Conservation (phyloP, 345 rosid genomes). For the Eucalyptus grandis region DNA sequence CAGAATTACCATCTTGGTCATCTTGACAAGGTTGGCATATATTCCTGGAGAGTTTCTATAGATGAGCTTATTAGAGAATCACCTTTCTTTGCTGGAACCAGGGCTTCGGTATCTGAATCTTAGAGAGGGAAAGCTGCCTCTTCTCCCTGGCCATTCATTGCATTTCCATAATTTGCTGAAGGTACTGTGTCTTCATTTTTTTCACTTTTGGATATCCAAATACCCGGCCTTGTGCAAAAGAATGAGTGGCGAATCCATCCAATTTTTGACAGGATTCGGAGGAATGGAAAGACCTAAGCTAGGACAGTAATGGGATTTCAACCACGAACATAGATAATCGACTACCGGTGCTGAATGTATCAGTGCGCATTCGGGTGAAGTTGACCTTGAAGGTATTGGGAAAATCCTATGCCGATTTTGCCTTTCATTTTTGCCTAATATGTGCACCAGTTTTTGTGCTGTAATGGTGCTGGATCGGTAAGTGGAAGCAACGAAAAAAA, state of each 20-base stretch:
- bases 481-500: neutral
- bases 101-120: slow-evolving; percentile 46
- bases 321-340: neutral
- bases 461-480: neutral
- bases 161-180: slow-evolving; percentile 78
- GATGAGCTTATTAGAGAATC: slow-evolving; percentile 74
- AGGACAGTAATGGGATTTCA: neutral
- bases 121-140: slow-evolving; percentile 69
- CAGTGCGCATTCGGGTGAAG: neutral
- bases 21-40: slow-evolving; percentile 84
- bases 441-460: neutral
- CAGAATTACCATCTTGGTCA: slow-evolving; percentile 64
- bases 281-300: neutral
- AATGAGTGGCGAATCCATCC: slow-evolving; percentile 55
- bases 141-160: slow-evolving; percentile 73
- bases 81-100: slow-evolving; percentile 58
- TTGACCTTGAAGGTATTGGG: neutral
- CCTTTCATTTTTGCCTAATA: neutral
- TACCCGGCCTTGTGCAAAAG: slow-evolving; percentile 61
- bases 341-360: neutral
- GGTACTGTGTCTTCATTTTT: slow-evolving; percentile 17
- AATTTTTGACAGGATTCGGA: slow-evolving; percentile 31
- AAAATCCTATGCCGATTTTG: neutral
- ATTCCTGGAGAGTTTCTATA: slow-evolving; percentile 60
- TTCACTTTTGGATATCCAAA: slow-evolving; percentile 22